These are phyloP conservation scores for Exophiala sp. DNA, from an alignment of 2,329 filamentous ascomycete species.

Conservation along the genomic window DNA sequence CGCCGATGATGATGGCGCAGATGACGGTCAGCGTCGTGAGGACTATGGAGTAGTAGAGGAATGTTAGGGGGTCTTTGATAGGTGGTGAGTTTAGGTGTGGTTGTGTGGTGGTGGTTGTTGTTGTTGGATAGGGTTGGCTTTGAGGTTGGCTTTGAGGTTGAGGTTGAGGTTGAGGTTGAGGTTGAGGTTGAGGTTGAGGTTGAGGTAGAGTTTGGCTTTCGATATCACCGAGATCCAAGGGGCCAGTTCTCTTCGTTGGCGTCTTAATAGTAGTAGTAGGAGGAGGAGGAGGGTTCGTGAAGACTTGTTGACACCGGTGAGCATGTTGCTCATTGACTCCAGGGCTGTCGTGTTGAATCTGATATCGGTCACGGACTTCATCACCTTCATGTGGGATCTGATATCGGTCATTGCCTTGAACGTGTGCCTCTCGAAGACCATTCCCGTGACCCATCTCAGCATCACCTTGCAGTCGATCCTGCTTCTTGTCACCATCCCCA, in stretches of 20 bases:
- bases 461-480: conserved; percentile 2
- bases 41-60: conserved; percentile 88
- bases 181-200: too few species aligned
- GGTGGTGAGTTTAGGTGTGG: conserved; percentile 37
- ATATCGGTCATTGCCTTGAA: too few species aligned
- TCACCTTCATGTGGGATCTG: not conserved
- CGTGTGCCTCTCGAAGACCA: too few species aligned
- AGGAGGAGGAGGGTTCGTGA: too few species aligned
- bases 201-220: conserved; percentile 3
- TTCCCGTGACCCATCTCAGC: conserved; percentile 25
- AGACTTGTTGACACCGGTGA: not conserved
- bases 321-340: too few species aligned
- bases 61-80: conserved; percentile 75
- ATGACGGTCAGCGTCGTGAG: conserved; percentile 76
- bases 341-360: not conserved
- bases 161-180: too few species aligned
- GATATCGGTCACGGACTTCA: too few species aligned
- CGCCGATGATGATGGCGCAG: conserved; percentile 78
- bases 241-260: too few species aligned
- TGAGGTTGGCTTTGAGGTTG: too few species aligned
- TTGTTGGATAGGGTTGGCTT: too few species aligned
- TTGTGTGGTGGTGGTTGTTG: conserved; percentile 1
- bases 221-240: conserved; percentile 8
- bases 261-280: not conserved
- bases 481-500: conserved; percentile 4